Conservation (phyloP, 1,284 basidiomycete genomes). For the Pisolithus thermaeus region DNA sequence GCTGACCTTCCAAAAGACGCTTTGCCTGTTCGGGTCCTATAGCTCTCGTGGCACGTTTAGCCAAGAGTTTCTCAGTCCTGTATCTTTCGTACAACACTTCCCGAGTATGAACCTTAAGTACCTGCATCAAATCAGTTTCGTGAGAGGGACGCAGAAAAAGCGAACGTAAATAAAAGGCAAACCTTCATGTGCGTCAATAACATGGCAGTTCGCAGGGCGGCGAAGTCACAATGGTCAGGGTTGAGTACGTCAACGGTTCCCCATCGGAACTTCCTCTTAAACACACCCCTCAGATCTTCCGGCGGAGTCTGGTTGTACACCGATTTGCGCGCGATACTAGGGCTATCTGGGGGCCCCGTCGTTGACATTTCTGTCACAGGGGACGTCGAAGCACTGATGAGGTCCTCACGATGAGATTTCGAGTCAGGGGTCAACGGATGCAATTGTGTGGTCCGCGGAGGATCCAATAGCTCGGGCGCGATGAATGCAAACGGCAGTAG, state of each 20-base stretch:
- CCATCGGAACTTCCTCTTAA: slow-evolving; percentile 74
- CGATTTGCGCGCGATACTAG: slow-evolving; percentile 29
- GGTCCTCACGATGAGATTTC: slow-evolving; percentile 13
- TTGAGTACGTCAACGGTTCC: slow-evolving; percentile 78
- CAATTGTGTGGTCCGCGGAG: slow-evolving; percentile 30
- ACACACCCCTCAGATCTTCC: slow-evolving; percentile 63
- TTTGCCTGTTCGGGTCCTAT: slow-evolving; percentile 69
- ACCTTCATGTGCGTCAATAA: slow-evolving; percentile 79
- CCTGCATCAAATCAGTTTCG: slow-evolving; percentile 33
- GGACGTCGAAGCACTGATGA: slow-evolving; percentile 6
- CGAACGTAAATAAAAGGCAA: slow-evolving; percentile 20
- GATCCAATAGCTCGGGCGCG: slow-evolving; percentile 52
- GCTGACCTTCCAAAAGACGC: slow-evolving; percentile 62
- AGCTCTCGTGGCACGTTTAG: slow-evolving; percentile 69
- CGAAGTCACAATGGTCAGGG: slow-evolving; percentile 78
- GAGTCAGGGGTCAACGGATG: slow-evolving; percentile 15
- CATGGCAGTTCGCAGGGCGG: slow-evolving; percentile 71
- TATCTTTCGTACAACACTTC: slow-evolving; percentile 82
- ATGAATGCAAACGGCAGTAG: slow-evolving; percentile 74
- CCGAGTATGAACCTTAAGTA: slow-evolving; percentile 71
- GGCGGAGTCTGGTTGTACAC: slow-evolving; percentile 48
- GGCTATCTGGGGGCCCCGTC: slow-evolving; percentile 13
- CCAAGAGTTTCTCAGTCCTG: slow-evolving; percentile 78
- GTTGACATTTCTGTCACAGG: slow-evolving; percentile 15
- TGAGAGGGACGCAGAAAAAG: slow-evolving; percentile 8